A percentile compares a stretch with the other conserved stretches of the same genome.
Conservation (phyloP, 345 rosid species). For the Melaleuca quinquenervia region DNA sequence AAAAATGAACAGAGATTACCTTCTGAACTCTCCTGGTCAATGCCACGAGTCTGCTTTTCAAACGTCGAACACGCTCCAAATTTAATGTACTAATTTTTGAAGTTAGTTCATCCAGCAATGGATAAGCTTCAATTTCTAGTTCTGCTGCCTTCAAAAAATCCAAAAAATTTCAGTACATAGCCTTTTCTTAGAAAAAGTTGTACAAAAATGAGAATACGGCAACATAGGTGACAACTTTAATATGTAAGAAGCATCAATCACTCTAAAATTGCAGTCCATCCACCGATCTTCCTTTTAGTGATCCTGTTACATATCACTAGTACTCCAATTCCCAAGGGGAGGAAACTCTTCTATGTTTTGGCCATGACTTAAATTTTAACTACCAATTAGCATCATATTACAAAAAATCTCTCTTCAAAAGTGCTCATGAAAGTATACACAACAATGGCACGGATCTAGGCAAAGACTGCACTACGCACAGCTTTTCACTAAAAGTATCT, state of each 20-base stretch:
- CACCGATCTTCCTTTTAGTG: not conserved
- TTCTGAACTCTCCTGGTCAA: conserved; percentile 91
- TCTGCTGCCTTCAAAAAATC: conserved; percentile 73
- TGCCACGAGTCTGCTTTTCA: conserved; percentile 96
- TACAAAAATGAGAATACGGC: not conserved
- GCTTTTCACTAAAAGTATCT: not conserved
- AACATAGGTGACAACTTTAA: not conserved
- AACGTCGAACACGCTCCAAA: conserved; percentile 86
- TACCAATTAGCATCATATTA: not conserved
- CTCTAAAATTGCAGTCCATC: not conserved
- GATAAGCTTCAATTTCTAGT: conserved; percentile 97
- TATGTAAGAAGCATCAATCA: not conserved
- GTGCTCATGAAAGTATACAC: not conserved
- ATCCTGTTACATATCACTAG: not conserved
- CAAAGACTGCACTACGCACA: not conserved
- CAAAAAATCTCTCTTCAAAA: not conserved
- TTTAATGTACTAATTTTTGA: conserved; percentile 93
- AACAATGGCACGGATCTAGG: not conserved
- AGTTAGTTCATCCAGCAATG: conserved; percentile 84
- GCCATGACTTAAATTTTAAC: not conserved
- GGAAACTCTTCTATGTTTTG: not conserved
- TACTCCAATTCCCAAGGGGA: not conserved
- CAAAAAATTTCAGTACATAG: not conserved
- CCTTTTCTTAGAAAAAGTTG: not conserved
- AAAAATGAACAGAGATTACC: conserved; percentile 18